A percentile compares a stretch with the other conserved stretches of the same genome.
These are phyloP conservation scores for Fusarium tricinctum DNA, from an alignment of 2,329 filamentous ascomycete species.

Conservation along the genomic window DNA sequence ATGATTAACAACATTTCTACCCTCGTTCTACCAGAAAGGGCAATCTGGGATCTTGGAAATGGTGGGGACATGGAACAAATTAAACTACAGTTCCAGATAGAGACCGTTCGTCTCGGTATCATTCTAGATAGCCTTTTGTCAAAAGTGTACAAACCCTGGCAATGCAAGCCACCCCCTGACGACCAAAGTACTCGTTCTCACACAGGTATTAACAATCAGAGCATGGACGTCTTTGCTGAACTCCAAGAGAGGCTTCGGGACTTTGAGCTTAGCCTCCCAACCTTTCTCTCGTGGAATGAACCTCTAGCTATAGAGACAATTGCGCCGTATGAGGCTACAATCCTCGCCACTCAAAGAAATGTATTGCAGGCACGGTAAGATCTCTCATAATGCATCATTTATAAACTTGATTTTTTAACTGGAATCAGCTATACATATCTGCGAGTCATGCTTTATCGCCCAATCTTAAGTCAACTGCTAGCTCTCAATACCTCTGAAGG, in stretches of 20 bases:
- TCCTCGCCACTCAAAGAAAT: not conserved
- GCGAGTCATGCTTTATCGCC: constrained; percentile 2
- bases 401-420: no score
- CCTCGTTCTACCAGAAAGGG: not conserved
- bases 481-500: not conserved
- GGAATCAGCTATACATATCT: not conserved
- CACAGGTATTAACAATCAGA: not conserved
- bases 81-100: not conserved
- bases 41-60: not conserved
- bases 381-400: not conserved
- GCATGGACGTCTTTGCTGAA: constrained; percentile 1
- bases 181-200: not conserved
- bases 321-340: not conserved
- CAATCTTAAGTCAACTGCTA: not conserved
- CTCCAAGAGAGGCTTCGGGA: not conserved
- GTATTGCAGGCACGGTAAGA: not conserved
- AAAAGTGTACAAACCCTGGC: constrained; percentile 1
- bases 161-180: not conserved
- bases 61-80: fast-evolving
- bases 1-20: not conserved
- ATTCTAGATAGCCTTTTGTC: not conserved
- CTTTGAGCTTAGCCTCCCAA: not conserved
- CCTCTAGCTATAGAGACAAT: not conserved
- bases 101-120: not conserved
- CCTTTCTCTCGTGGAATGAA: not conserved